Base-by-base conservation (phyloP, 1,284 basidiomycete genomes). In the Cystobasidium pallidum region DNA sequence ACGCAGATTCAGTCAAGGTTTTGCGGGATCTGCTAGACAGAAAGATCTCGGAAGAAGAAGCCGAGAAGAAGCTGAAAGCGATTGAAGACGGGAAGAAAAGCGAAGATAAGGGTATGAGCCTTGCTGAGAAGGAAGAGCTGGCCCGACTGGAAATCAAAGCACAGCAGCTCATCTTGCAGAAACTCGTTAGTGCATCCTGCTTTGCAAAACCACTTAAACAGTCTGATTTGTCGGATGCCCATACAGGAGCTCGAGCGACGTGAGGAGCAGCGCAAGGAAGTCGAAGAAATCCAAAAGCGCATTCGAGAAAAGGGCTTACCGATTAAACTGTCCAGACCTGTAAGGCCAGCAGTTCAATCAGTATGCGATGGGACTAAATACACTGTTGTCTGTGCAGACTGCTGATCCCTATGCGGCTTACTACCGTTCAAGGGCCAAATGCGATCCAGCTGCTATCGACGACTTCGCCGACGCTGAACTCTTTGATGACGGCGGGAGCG, bases 201-300 rank as follows among this genome's bases (percentile, higher is more conserved):
- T 43, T n/a, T 10, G 7, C 4, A 28, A 7, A 6, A 13, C 36
- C 36, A 6, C 4, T 21, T 2, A 66, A 15, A 34, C 26, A 7
- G 21, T 19, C 15, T 17, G 30, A 45, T 1, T 15, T 8, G 26
- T 39, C 28, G 19, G 8, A 3, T 57, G 1, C 30, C 24, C 28
- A 10, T 28, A 26, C 59, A 71, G 68, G 41, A 55, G 36, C n/a
- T 52, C 6, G 47, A 52, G 21, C 54, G 59, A 26, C 47, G 52
- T 32, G 68, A 71, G 28, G 21, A 54, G n/a, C 32, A 58, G 6
- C 45, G 68, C 30, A 52, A 71, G 30, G 54, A 71, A 43, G 21
- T 71, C 8, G 68, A 59, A 26, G 68, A 63, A 6, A 71, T 71
- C 15, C 49, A 71, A 39, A 51, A 71, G 41, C 49, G 54, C 15